Conservation (phyloP, 305 asterid species). For the Solanum hybrid region DNA sequence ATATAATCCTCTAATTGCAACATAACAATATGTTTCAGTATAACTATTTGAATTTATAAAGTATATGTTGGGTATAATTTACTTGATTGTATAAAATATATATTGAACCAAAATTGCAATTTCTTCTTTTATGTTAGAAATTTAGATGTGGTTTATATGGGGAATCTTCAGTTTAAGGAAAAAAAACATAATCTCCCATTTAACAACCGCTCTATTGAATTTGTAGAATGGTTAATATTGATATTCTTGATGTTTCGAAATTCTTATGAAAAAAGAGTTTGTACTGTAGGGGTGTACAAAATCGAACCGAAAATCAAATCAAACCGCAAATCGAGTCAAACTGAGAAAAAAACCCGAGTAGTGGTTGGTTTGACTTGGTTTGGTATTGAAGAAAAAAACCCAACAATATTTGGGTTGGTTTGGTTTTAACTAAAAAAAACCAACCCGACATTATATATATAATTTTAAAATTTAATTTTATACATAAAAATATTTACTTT, state of each 20-base stretch:
- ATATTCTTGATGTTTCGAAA: background rate
- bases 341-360: too few relatives aligned
- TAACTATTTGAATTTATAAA: background rate
- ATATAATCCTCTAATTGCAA: background rate
- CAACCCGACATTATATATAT: too few relatives aligned
- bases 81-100: background rate
- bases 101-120: background rate
- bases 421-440: too few relatives aligned
- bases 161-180: background rate
- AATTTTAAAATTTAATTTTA: too few relatives aligned
- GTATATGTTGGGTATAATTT: background rate
- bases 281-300: background rate
- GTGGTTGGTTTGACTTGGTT: too few relatives aligned
- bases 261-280: background rate
- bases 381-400: too few relatives aligned
- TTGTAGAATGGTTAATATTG: background rate
- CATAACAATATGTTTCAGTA: background rate
- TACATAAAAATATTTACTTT: too few relatives aligned
- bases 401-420: too few relatives aligned
- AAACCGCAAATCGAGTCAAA: too few relatives aligned
- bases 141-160: background rate
- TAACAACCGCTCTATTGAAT: background rate
- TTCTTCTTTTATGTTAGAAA: background rate
- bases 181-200: background rate
- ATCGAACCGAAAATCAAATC: too few relatives aligned